Percentiles rank a stretch among this genome's conserved stretches.
phyloP scores from a whole-genome alignment of 176 grass and related monocot genomes.

The Poa annua region DNA sequence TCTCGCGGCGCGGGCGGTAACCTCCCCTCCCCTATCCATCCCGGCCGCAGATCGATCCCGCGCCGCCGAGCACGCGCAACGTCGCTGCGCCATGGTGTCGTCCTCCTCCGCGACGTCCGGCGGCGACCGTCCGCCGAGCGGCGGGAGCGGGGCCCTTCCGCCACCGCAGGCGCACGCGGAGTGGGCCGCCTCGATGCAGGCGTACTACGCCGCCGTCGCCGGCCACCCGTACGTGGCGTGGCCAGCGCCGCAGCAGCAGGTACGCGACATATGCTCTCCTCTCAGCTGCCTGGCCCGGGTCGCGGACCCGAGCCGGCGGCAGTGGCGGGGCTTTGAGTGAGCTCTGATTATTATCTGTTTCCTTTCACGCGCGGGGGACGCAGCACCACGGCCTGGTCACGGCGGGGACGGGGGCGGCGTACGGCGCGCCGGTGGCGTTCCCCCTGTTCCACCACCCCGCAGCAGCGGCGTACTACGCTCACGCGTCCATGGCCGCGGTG shows the following conservation, averaged over 20 bases:
- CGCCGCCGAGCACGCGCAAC: no score
- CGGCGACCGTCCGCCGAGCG: conserved; percentile 43
- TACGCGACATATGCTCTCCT: conserved; percentile 12
- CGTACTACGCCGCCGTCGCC: conserved; percentile 48
- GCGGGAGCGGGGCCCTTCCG: not conserved
- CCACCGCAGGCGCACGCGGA: conserved; percentile 38
- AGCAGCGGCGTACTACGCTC: conserved; percentile 62
- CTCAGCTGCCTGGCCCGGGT: not conserved
- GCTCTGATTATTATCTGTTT: conserved; percentile 25
- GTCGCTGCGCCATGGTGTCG: conserved; percentile 27
- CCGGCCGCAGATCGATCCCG: not conserved
- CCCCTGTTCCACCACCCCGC: conserved; percentile 51
- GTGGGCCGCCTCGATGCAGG: conserved; percentile 57
- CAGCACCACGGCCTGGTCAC: conserved; percentile 54
- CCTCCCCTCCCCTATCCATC: not conserved
- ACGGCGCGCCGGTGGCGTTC: conserved; percentile 60
- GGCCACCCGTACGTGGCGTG: conserved; percentile 59
- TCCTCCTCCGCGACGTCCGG: conserved; percentile 52
- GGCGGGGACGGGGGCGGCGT: conserved; percentile 39
- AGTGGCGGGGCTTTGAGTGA: not conserved
- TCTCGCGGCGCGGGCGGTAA: not conserved
- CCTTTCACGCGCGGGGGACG: not conserved
- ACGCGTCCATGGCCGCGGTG: conserved; percentile 69
- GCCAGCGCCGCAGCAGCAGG: conserved; percentile 56
- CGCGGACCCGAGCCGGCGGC: no score